Conservation (phyloP, 768 basidiomycete species). For the Gloeophyllum trabeum region DNA sequence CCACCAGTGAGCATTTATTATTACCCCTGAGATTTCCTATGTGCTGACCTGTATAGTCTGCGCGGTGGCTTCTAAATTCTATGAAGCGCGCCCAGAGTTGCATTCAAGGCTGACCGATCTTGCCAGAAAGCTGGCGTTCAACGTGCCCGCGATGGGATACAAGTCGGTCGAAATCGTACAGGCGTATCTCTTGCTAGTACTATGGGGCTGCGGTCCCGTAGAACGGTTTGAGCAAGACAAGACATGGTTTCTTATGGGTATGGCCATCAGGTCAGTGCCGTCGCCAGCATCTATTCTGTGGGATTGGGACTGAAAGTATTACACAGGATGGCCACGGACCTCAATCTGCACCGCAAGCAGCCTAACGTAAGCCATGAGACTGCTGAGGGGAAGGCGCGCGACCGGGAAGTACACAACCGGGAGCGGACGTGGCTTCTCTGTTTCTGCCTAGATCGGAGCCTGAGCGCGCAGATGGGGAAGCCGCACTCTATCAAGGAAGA, state of each 20-base stretch:
- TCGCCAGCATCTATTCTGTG: too few species aligned
- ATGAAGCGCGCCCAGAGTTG: conserved; percentile 70
- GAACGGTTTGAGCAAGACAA: conserved; percentile 95
- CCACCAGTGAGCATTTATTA: conserved; percentile 55
- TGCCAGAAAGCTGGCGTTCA: conserved; percentile 82
- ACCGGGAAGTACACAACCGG: conserved; percentile 83
- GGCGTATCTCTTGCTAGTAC: conserved; percentile 78
- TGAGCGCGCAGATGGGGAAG: conserved; percentile 95
- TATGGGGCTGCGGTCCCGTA: conserved; percentile 92
- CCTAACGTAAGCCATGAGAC: conserved; percentile 47
- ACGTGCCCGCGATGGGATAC: conserved; percentile 75
- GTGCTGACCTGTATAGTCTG: conserved; percentile 48
- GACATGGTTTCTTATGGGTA: conserved; percentile 84
- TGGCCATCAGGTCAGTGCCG: conserved; percentile 62
- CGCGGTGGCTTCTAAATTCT: conserved; percentile 89
- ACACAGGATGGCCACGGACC: conserved; percentile 84
- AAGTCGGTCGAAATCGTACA: conserved; percentile 95
- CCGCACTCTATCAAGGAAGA: conserved; percentile 90
- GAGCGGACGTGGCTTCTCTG: conserved; percentile 92
- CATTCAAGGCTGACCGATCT: conserved; percentile 71
- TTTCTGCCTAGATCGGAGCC: conserved; percentile 78
- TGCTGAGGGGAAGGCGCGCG: conserved; percentile 70
- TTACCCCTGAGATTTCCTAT: conserved; percentile 1
- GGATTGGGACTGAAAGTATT: neutral
- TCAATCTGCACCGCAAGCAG: conserved; percentile 90